These are phyloP conservation scores for Anthracocystis panici-leucophaei DNA, from an alignment of 1,284 basidiomycete species.

Conservation along the genomic window DNA sequence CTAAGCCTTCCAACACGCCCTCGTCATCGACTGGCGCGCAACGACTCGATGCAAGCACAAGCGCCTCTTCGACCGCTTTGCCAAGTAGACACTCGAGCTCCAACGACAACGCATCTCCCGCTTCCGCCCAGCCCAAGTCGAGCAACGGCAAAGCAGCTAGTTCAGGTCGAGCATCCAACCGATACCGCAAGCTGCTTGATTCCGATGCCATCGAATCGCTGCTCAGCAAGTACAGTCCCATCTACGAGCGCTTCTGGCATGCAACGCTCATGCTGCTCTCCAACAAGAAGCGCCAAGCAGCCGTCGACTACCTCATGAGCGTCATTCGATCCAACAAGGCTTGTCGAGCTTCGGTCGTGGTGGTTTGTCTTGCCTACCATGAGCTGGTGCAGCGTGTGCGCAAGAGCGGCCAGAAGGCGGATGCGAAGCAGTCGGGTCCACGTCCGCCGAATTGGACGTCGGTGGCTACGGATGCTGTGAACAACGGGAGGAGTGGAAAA, in stretches of 20 bases:
- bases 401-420: conserved; percentile 13
- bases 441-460: conserved; percentile 31
- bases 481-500: conserved; percentile 5
- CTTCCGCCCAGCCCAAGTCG: conserved; percentile 5
- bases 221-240: conserved; percentile 55
- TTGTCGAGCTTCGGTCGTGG: conserved; percentile 53
- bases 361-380: conserved; percentile 55
- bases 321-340: conserved; percentile 41
- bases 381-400: conserved; percentile 49
- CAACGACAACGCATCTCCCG: background rate
- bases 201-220: conserved; percentile 52
- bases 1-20: conserved; percentile 8
- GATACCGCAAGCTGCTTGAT: conserved; percentile 47
- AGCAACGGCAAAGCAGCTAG: conserved; percentile 16
- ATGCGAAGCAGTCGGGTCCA: conserved; percentile 9
- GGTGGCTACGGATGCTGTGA: conserved; percentile 26
- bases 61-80: background rate
- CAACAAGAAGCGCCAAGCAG: conserved; percentile 39
- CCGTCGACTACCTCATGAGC: conserved; percentile 52
- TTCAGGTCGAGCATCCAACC: conserved; percentile 22
- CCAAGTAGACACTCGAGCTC: background rate
- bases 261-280: conserved; percentile 44
- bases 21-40: conserved; percentile 5
- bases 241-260: conserved; percentile 55
- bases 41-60: background rate